phyloP scores from a whole-genome alignment of 176 grass and related monocot genomes.

The Carex pumila region DNA sequence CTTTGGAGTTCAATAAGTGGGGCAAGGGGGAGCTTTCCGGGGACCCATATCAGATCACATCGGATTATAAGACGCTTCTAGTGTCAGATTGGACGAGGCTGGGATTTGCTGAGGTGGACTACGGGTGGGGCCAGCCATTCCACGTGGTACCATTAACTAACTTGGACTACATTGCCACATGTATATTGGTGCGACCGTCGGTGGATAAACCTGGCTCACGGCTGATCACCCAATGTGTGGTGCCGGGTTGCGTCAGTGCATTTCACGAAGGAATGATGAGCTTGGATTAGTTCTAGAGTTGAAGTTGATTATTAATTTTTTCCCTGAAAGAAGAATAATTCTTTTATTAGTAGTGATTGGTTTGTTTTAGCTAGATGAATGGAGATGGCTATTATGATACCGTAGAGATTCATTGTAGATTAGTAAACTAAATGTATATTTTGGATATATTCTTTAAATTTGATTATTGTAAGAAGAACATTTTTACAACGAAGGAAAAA shows the following conservation, averaged over 20 bases:
- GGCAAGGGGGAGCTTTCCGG: conserved; percentile 24
- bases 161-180: conserved; percentile 87
- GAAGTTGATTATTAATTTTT: background rate
- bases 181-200: conserved; percentile 68
- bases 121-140: conserved; percentile 75
- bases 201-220: conserved; percentile 69
- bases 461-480: conserved; percentile 8
- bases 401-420: background rate
- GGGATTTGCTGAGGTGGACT: conserved; percentile 82
- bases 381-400: background rate
- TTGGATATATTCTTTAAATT: conserved; percentile 8
- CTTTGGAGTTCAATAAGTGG: conserved; percentile 54
- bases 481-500: background rate
- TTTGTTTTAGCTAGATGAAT: background rate
- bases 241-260: conserved; percentile 29
- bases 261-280: conserved; percentile 70
- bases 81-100: conserved; percentile 93
- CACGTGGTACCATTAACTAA: conserved; percentile 88
- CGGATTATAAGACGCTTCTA: conserved; percentile 64
- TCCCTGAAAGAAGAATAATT: background rate
- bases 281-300: conserved; percentile 37
- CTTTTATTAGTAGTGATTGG: conserved; percentile 8
- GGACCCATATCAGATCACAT: conserved; percentile 78
- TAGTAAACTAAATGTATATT: conserved; percentile 18
- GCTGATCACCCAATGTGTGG: conserved; percentile 89